Conservation (phyloP, 306 rosid species). For the Sicyos edulis region DNA sequence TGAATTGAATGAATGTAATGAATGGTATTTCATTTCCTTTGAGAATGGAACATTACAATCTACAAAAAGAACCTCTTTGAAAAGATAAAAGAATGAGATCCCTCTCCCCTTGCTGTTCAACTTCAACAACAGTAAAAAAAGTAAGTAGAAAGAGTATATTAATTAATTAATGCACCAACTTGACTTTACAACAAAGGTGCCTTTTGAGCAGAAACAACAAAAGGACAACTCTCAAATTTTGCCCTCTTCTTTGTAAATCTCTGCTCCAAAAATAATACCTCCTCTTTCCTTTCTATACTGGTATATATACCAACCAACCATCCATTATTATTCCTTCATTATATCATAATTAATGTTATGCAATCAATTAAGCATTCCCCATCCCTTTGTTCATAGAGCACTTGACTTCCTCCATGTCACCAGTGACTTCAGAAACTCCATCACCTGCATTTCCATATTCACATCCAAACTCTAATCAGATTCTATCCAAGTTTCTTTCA, state of each 20-base stretch:
- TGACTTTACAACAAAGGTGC: conserved; percentile 8
- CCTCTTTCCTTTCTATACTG: background rate
- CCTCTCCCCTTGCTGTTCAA: background rate
- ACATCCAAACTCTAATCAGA: background rate
- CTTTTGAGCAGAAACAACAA: conserved; percentile 14
- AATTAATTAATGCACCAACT: conserved; percentile 15
- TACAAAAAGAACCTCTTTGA: background rate
- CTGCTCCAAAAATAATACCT: conserved; percentile 17
- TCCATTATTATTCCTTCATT: conserved; percentile 4
- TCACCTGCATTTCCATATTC: conserved; percentile 44
- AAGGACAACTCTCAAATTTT: conserved; percentile 10
- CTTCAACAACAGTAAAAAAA: background rate
- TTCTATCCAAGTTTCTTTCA: too few species aligned
- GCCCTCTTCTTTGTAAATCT: conserved; percentile 7
- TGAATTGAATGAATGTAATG: conserved; percentile 12
- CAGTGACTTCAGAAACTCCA: conserved; percentile 83
- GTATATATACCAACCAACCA: background rate
- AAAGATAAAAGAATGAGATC: conserved; percentile 14
- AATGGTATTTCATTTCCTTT: background rate
- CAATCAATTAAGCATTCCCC: too few species aligned
- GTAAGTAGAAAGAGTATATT: background rate
- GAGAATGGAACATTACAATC: background rate
- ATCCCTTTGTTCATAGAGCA: conserved; percentile 31
- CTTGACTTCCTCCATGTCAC: conserved; percentile 60
- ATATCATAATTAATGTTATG: conserved; percentile 3